Conservation (phyloP, 768 basidiomycete species). For the Kwoniella dendrophila region DNA sequence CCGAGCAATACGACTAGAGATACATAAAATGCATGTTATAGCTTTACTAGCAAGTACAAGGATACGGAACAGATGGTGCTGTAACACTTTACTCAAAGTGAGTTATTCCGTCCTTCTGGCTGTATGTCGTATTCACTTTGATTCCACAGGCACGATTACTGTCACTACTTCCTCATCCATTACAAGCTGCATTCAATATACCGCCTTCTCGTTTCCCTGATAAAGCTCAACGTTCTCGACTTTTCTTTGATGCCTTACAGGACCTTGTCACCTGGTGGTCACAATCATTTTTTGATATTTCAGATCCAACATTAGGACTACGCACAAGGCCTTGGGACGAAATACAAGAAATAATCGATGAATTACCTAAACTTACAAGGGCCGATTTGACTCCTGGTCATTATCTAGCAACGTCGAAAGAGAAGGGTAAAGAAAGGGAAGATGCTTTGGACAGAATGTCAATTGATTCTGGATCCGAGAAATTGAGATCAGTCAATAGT, state of each 20-base stretch:
- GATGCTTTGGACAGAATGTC: slow-evolving; percentile 52
- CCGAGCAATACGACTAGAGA: slow-evolving; percentile 71
- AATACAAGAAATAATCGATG: slow-evolving; percentile 58
- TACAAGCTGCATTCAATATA: slow-evolving; percentile 77
- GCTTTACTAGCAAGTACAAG: slow-evolving; percentile 73
- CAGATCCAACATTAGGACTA: slow-evolving; percentile 56
- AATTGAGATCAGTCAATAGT: slow-evolving; percentile 75
- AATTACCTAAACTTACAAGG: slow-evolving; percentile 44
- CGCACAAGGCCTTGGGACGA: slow-evolving; percentile 76
- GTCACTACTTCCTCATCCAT: slow-evolving; percentile 75
- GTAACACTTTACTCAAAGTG: slow-evolving; percentile 80
- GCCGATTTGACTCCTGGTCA: slow-evolving; percentile 38
- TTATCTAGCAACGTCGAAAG: slow-evolving; percentile 29
- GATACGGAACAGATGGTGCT: slow-evolving; percentile 79
- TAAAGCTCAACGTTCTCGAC: slow-evolving; percentile 73
- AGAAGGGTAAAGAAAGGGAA: slow-evolving; percentile 57
- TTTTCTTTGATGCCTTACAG: slow-evolving; percentile 80
- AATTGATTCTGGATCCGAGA: slow-evolving; percentile 64
- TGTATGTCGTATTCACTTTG: not conserved
- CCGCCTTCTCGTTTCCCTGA: slow-evolving; percentile 82
- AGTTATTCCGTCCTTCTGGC: slow-evolving; percentile 46
- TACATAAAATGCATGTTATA: slow-evolving; percentile 87
- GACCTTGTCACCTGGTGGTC: slow-evolving; percentile 85
- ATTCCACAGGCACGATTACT: slow-evolving; percentile 75
- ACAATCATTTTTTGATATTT: slow-evolving; percentile 62